A percentile compares a stretch with the other conserved stretches of the same genome.
These are phyloP conservation scores for Ciborinia camelliae DNA, from an alignment of 2,329 filamentous ascomycete species.

Conservation along the genomic window DNA sequence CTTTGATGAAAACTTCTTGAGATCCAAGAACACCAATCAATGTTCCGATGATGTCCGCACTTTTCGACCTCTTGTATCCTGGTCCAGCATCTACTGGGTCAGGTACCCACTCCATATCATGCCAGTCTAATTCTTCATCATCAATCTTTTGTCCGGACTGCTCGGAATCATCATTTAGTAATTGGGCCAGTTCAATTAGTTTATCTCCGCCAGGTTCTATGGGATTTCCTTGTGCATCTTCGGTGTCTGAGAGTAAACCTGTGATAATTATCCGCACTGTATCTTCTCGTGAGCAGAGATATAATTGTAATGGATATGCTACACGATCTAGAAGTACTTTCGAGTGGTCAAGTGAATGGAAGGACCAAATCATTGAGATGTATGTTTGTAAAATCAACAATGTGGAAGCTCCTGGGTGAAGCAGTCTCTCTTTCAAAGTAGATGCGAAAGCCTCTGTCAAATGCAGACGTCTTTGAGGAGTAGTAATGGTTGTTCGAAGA, in stretches of 20 bases:
- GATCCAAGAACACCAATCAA: slow-evolving; percentile 84
- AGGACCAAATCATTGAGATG: slow-evolving; percentile 74
- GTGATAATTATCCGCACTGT: slow-evolving; percentile 74
- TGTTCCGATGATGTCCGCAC: slow-evolving; percentile 87
- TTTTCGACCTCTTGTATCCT: slow-evolving; percentile 85
- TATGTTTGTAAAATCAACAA: slow-evolving; percentile 73
- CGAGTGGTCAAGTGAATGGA: slow-evolving; percentile 71
- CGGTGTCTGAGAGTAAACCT: slow-evolving; percentile 63
- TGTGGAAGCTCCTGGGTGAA: slow-evolving; percentile 74
- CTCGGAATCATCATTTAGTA: slow-evolving; percentile 49
- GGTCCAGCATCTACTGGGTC: slow-evolving; percentile 90
- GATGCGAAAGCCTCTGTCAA: slow-evolving; percentile 67
- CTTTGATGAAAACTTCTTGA: slow-evolving; percentile 89
- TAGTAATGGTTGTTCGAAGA: slow-evolving; percentile 66
- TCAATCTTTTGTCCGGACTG: slow-evolving; percentile 51
- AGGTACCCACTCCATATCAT: slow-evolving; percentile 90
- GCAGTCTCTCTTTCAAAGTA: slow-evolving; percentile 60
- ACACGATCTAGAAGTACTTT: slow-evolving; percentile 75
- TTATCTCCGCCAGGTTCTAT: slow-evolving; percentile 45
- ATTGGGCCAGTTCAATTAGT: slow-evolving; percentile 63
- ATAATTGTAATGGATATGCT: slow-evolving; percentile 68
- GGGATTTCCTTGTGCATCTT: slow-evolving; percentile 40
- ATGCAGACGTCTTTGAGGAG: slow-evolving; percentile 63
- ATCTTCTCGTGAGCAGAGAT: slow-evolving; percentile 72
- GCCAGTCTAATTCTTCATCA: slow-evolving; percentile 77